Evolutionary conservation across 768 basidiomycete species (phyloP).

Genomic region (Rhizopogon vinicolor): DNA sequence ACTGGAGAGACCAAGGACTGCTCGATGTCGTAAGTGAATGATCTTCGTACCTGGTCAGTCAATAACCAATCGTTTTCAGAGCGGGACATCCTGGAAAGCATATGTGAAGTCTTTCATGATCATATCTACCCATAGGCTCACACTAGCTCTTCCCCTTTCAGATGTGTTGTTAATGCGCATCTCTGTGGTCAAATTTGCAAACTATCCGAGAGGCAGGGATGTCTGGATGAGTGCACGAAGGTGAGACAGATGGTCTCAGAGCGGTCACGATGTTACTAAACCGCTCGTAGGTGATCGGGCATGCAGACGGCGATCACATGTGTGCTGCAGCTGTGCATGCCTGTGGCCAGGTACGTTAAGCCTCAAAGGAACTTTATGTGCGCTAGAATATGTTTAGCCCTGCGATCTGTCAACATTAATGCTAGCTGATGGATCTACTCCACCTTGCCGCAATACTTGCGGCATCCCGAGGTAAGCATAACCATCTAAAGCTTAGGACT

Average conservation of each 20-base stretch:
- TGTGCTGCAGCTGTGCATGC: constrained; percentile 51
- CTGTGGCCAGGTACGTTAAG: constrained; percentile 45
- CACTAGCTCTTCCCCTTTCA: constrained; percentile 15
- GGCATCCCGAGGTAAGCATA: constrained; percentile 33
- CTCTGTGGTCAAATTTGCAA: constrained; percentile 51
- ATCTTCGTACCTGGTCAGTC: not conserved
- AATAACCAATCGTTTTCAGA: constrained; percentile 23
- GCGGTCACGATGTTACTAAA: not conserved
- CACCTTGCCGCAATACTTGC: constrained; percentile 41
- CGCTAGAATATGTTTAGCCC: constrained; percentile 24
- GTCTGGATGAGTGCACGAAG: constrained; percentile 47
- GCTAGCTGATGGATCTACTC: constrained; percentile 25
- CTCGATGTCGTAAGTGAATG: constrained; percentile 39
- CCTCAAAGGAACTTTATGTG: not conserved
- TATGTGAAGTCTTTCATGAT: constrained; percentile 33
- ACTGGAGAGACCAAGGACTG: constrained; percentile 30
- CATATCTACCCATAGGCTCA: not conserved
- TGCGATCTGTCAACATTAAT: constrained; percentile 33
- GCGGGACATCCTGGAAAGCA: constrained; percentile 56
- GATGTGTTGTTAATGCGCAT: constrained; percentile 48
- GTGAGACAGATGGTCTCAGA: constrained; percentile 22
- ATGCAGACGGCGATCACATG: constrained; percentile 44
- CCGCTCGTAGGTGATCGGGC: constrained; percentile 37
- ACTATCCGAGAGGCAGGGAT: constrained; percentile 43
- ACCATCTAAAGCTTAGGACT: not conserved